Percentiles rank a stretch among this genome's conserved stretches.
phyloP scores from a whole-genome alignment of 2,329 filamentous ascomycete species.

The Fusarium lateritium region DNA sequence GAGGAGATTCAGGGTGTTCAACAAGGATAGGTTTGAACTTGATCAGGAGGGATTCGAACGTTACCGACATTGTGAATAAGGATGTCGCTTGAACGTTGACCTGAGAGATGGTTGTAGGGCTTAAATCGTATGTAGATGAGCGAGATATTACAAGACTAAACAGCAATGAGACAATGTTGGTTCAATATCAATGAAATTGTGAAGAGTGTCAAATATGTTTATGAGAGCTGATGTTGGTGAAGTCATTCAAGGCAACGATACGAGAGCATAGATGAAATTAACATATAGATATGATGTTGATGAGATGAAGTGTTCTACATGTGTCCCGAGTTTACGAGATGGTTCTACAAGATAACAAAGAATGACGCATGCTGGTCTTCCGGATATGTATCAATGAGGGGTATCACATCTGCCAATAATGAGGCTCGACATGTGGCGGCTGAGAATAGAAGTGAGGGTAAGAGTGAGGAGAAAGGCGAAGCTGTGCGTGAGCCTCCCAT shows the following conservation, averaged over 20 bases:
- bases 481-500: background rate
- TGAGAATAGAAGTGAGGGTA: background rate
- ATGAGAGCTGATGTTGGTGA: background rate
- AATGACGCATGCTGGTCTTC: slow-evolving; percentile 18
- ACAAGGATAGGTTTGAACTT: slow-evolving; percentile 52
- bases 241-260: background rate
- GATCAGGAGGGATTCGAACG: slow-evolving; percentile 53
- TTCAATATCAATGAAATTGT: too few species aligned
- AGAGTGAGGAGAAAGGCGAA: slow-evolving; percentile 9
- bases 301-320: slow-evolving; percentile 6
- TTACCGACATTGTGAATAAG: slow-evolving; percentile 44
- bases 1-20: slow-evolving; percentile 45
- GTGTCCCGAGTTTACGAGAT: slow-evolving; percentile 20
- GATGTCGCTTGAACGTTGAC: background rate
- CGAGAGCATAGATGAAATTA: background rate
- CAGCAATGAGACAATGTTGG: too few species aligned
- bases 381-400: slow-evolving; percentile 23
- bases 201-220: background rate
- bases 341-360: slow-evolving; percentile 31
- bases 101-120: background rate
- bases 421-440: slow-evolving; percentile 13
- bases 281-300: slow-evolving; percentile 16
- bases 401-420: slow-evolving; percentile 31
- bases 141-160: background rate
- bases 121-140: background rate